Percentiles rank a stretch among this genome's conserved stretches.
phyloP scores from a whole-genome alignment of 2,329 filamentous ascomycete species.

The Dothidotthia symphoricarpi region DNA sequence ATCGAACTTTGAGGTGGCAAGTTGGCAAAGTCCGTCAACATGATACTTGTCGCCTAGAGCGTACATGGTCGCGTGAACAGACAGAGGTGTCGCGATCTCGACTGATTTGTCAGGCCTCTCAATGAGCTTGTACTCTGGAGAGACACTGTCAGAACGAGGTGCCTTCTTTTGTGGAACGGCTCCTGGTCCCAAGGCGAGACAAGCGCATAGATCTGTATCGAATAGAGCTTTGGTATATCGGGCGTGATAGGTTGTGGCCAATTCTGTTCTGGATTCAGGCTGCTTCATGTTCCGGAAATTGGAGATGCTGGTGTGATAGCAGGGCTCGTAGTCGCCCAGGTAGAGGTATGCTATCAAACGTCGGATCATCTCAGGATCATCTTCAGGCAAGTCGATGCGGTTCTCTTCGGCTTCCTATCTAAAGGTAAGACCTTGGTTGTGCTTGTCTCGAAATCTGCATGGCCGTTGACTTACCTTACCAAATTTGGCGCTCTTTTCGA shows the following conservation, averaged over 20 bases:
- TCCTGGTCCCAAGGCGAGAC: slow-evolving; percentile 1
- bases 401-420: slow-evolving; percentile 11
- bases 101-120: slow-evolving; percentile 1
- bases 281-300: slow-evolving; percentile 5
- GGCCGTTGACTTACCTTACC: background rate
- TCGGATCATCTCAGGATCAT: slow-evolving; percentile 20
- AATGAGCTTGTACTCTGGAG: background rate
- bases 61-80: slow-evolving; percentile 20
- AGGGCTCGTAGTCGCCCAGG: slow-evolving; percentile 20
- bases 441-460: background rate
- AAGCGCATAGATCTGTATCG: slow-evolving; percentile 5
- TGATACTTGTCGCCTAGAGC: slow-evolving; percentile 20
- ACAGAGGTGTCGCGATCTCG: slow-evolving; percentile 33
- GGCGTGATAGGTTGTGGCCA: slow-evolving; percentile 2
- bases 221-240: background rate
- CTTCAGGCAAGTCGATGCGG: slow-evolving; percentile 14
- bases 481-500: slow-evolving; percentile 12
- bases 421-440: background rate
- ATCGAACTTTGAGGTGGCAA: slow-evolving; percentile 15
- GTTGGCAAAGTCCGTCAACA: slow-evolving; percentile 9
- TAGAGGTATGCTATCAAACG: slow-evolving; percentile 22
- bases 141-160: background rate
- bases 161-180: background rate
- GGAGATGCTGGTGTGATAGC: background rate
- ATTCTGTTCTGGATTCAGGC: background rate